A percentile compares a stretch with the other conserved stretches of the same genome.
These are phyloP conservation scores for Neobulgaria alba DNA, from an alignment of 2,329 filamentous ascomycete genomes.

Conservation along the genomic window DNA sequence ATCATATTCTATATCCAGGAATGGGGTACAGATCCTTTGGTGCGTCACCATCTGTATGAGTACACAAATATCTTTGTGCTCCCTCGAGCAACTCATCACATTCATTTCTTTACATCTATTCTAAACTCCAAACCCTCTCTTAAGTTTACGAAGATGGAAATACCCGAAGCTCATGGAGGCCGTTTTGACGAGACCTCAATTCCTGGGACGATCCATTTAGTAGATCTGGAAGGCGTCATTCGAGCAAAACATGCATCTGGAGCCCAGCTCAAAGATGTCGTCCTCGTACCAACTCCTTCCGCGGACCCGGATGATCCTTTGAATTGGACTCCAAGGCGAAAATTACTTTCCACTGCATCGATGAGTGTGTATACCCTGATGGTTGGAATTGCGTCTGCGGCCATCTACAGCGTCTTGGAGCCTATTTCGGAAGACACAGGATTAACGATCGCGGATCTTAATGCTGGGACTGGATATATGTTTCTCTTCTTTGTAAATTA, in stretches of 20 bases:
- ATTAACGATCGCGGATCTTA: slow-evolving; percentile 36
- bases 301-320: slow-evolving; percentile 33
- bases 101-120: no score
- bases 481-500: slow-evolving; percentile 32
- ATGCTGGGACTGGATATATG: slow-evolving; percentile 43
- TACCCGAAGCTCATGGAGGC: no score
- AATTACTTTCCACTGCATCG: slow-evolving; percentile 25
- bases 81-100: no score
- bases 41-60: no score
- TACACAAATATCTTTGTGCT: no score
- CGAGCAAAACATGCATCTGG: slow-evolving; percentile 17
- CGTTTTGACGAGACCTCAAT: slow-evolving; percentile 11
- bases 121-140: no score
- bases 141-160: no score
- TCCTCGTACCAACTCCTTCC: slow-evolving; percentile 28
- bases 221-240: slow-evolving; percentile 25
- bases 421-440: slow-evolving; percentile 39
- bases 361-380: slow-evolving; percentile 37
- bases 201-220: slow-evolving; percentile 28
- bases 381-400: slow-evolving; percentile 39
- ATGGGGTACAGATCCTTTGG: no score
- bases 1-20: no score
- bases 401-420: slow-evolving; percentile 41
- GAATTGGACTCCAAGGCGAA: slow-evolving; percentile 31
- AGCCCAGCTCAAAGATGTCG: slow-evolving; percentile 23